Evolutionary conservation across 139 green algal genomes (phyloP).

Genomic region (Pseudopediastrum boryanum): DNA sequence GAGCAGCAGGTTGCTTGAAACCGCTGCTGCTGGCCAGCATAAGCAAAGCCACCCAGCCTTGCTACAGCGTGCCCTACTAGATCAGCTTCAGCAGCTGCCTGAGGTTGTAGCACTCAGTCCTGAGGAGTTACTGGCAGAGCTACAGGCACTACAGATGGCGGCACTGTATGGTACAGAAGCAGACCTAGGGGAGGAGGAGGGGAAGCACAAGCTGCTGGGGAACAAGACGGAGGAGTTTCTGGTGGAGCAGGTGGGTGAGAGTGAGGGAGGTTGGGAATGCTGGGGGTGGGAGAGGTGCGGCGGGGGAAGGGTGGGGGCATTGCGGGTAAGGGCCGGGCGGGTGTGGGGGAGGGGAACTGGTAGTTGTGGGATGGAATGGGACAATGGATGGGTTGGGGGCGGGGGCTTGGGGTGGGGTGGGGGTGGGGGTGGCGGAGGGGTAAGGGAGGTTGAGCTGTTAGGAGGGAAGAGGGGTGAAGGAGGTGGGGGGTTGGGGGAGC

Average conservation of each 20-base stretch:
- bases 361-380: too few species aligned
- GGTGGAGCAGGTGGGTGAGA: constrained; percentile 27
- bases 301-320: too few species aligned
- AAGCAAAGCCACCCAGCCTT: neutral
- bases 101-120: neutral
- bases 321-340: too few species aligned
- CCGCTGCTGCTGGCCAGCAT: neutral
- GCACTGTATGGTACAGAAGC: neutral
- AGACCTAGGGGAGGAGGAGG: neutral
- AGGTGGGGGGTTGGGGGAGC: too few species aligned
- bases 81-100: neutral
- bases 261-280: too few species aligned
- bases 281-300: too few species aligned
- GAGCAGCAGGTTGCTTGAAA: neutral
- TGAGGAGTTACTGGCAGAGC: constrained; percentile 12
- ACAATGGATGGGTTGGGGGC: too few species aligned
- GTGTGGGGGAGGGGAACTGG: too few species aligned
- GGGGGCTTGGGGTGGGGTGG: too few species aligned
- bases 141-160: neutral
- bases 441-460: too few species aligned
- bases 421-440: too few species aligned
- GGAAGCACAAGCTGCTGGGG: neutral
- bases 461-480: too few species aligned
- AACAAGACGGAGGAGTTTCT: constrained; percentile 10
- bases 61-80: neutral